Evolutionary conservation across 2,329 filamentous ascomycete species (phyloP).

Genomic region (Ophiostoma populinum): DNA sequence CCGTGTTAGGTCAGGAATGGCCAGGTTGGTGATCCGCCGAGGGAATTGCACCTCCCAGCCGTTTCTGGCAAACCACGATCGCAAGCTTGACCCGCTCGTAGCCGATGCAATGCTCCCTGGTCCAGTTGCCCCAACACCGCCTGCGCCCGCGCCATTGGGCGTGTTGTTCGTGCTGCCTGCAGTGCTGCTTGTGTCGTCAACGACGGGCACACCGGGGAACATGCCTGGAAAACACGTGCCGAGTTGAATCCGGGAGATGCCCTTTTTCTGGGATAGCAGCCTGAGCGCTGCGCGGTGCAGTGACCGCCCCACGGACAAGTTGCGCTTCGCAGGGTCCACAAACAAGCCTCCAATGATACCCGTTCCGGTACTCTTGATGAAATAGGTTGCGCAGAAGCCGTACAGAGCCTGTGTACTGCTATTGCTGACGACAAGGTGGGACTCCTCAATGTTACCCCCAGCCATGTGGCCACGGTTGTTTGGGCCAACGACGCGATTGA

Average conservation of each 20-base stretch:
- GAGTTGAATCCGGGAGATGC: conserved; percentile 64
- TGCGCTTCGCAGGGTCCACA: conserved; percentile 72
- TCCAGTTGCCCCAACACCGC: neutral
- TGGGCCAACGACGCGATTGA: neutral
- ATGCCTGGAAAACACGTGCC: conserved; percentile 70
- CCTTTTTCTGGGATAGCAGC: conserved; percentile 49
- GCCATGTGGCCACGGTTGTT: neutral
- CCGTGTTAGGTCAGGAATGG: conserved; percentile 50
- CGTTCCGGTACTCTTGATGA: conserved; percentile 46
- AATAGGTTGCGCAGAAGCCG: conserved; percentile 84
- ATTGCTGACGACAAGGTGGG: conserved; percentile 85
- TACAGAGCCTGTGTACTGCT: conserved; percentile 83
- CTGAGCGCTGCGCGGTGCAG: conserved; percentile 74
- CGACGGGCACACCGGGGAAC: conserved; percentile 63
- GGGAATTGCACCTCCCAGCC: conserved; percentile 65
- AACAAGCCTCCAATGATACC: conserved; percentile 76
- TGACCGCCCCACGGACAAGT: conserved; percentile 78
- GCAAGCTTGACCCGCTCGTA: conserved; percentile 18
- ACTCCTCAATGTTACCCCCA: conserved; percentile 41
- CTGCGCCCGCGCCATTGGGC: neutral
- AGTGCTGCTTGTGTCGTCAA: conserved; percentile 22
- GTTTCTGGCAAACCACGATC: conserved; percentile 69
- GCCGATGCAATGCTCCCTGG: neutral
- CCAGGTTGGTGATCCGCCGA: conserved; percentile 45
- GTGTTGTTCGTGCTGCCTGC: conserved; percentile 6